These are phyloP conservation scores for Fragaria iinumae DNA, from an alignment of 306 rosid genomes.

Conservation along the genomic window DNA sequence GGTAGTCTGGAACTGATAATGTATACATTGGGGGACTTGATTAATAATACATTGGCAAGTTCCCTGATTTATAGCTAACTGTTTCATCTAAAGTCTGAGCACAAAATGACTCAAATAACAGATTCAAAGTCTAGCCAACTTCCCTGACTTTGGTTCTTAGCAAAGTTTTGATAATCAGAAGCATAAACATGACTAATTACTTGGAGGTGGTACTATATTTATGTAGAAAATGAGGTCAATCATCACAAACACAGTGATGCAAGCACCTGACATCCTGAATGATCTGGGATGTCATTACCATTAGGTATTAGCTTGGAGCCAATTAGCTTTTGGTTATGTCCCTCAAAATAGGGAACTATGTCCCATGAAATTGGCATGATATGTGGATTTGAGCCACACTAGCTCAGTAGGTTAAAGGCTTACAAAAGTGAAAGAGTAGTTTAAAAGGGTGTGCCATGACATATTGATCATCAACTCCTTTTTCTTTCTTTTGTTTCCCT, in stretches of 20 bases:
- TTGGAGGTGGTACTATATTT: neutral
- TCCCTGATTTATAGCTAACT: neutral
- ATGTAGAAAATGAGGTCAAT: neutral
- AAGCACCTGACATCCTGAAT: neutral
- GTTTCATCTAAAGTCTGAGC: neutral
- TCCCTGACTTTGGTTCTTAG: neutral
- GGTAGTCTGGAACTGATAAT: neutral
- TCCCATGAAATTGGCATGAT: conserved; percentile 6
- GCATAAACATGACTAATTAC: neutral
- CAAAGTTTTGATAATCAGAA: neutral
- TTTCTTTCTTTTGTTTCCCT: neutral
- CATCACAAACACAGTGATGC: neutral
- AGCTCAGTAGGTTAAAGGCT: neutral
- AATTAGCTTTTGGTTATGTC: neutral
- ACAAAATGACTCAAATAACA: neutral
- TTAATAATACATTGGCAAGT: neutral
- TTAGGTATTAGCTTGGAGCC: neutral
- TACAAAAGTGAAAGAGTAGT: neutral
- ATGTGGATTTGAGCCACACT: conserved; percentile 21
- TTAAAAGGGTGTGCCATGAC: conserved; percentile 14
- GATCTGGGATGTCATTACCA: neutral
- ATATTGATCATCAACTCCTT: neutral
- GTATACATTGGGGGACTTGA: neutral
- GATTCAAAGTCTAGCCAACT: neutral
- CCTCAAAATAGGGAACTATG: conserved; percentile 1